These are phyloP conservation scores for Pseudocercospora ulei DNA, from an alignment of 2,329 filamentous ascomycete genomes.

Conservation along the genomic window DNA sequence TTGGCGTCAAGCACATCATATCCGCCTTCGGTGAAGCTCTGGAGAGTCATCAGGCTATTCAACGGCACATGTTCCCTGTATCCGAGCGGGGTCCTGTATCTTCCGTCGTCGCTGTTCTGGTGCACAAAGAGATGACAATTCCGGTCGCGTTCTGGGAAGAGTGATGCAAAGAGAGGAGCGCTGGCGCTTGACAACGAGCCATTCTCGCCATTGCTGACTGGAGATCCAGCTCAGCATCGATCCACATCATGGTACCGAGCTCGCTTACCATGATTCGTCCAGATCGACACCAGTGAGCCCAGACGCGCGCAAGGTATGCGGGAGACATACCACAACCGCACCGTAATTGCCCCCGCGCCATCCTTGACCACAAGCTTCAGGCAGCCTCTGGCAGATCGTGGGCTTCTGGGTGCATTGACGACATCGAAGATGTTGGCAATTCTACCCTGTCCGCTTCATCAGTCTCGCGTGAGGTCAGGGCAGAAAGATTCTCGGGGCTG, in stretches of 20 bases:
- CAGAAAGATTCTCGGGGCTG: too few relatives aligned
- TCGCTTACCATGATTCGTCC: constrained; percentile 44
- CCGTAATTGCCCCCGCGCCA: constrained; percentile 46
- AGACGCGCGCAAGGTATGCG: constrained; percentile 40
- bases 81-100: constrained; percentile 42
- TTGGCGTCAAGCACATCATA: constrained; percentile 46
- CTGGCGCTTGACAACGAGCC: constrained; percentile 36
- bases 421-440: constrained; percentile 48
- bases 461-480: too few relatives aligned
- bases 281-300: constrained; percentile 49
- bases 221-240: neutral
- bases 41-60: constrained; percentile 48
- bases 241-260: neutral
- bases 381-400: constrained; percentile 43
- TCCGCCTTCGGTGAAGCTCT: constrained; percentile 47
- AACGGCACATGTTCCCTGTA: constrained; percentile 35
- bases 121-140: constrained; percentile 49
- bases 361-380: constrained; percentile 50
- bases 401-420: constrained; percentile 37
- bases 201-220: constrained; percentile 42
- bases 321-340: constrained; percentile 44
- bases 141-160: constrained; percentile 50
- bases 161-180: constrained; percentile 46
- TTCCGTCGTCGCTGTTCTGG: constrained; percentile 40
- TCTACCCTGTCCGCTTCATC: too few relatives aligned